phyloP scores from a whole-genome alignment of 2,329 filamentous ascomycete species.

The Mycosphaerella sp. region DNA sequence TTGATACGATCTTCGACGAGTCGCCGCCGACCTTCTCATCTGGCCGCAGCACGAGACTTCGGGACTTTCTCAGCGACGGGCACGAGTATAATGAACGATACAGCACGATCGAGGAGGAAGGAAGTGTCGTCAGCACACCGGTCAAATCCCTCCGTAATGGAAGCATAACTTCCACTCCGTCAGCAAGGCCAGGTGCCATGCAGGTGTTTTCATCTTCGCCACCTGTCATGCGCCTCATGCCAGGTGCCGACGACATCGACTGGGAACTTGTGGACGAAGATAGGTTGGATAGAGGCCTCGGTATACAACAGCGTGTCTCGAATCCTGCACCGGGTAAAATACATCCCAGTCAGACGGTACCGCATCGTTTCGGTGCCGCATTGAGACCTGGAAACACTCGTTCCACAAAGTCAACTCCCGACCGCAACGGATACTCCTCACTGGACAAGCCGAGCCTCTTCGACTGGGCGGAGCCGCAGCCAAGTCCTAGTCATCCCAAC shows the following conservation, averaged over 20 bases:
- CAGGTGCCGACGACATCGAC: slow-evolving; percentile 33
- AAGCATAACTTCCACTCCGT: slow-evolving; percentile 34
- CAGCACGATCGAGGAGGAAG: slow-evolving; percentile 47
- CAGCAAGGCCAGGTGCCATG: slow-evolving; percentile 29
- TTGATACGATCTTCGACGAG: slow-evolving; percentile 78
- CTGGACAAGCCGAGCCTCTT: slow-evolving; percentile 58
- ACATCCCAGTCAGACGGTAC: slow-evolving; percentile 10
- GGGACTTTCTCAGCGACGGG: slow-evolving; percentile 45
- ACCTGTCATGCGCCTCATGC: slow-evolving; percentile 36
- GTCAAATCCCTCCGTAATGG: slow-evolving; percentile 39
- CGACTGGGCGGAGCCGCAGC: slow-evolving; percentile 58
- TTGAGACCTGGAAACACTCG: slow-evolving; percentile 25
- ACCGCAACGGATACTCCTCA: slow-evolving; percentile 34
- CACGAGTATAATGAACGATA: slow-evolving; percentile 35
- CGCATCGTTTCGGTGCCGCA: slow-evolving; percentile 26
- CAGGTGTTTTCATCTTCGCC: slow-evolving; percentile 41
- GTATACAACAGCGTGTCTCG: slow-evolving; percentile 33
- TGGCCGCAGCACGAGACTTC: slow-evolving; percentile 36
- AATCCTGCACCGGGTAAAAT: slow-evolving; percentile 12
- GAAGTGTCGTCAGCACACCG: slow-evolving; percentile 43
- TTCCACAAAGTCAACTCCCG: slow-evolving; percentile 35
- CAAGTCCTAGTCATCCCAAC: slow-evolving; percentile 57
- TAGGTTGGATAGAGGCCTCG: slow-evolving; percentile 28
- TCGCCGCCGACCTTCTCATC: slow-evolving; percentile 45
- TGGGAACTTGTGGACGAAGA: slow-evolving; percentile 35